Evolutionary conservation across 169 alveolate species (phyloP).

Genomic region (Miamiensis avidus): DNA sequence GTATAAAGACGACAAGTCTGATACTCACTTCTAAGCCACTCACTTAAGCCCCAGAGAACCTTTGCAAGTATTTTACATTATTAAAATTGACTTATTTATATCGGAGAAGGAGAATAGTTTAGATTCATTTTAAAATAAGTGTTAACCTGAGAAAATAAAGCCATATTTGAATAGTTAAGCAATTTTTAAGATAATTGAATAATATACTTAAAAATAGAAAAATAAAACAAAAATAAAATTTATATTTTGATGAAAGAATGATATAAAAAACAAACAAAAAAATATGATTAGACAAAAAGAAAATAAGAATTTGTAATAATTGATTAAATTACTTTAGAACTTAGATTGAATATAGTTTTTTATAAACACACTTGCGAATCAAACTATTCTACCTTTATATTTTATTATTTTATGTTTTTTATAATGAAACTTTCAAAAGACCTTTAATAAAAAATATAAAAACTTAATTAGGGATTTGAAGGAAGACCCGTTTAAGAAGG

Average conservation of each 20-base stretch:
- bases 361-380: no score
- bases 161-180: neutral
- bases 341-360: no score
- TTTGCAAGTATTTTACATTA: neutral
- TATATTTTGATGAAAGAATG: no score
- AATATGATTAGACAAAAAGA: neutral
- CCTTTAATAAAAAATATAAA: neutral
- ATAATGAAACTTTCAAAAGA: neutral
- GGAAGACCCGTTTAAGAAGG: slow-evolving; percentile 39
- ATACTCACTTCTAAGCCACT: slow-evolving; percentile 14
- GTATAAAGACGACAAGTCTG: slow-evolving; percentile 26
- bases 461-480: slow-evolving; percentile 43
- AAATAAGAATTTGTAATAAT: no score
- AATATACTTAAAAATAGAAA: no score
- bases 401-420: no score
- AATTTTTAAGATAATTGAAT: neutral
- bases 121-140: neutral
- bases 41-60: slow-evolving; percentile 30
- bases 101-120: no score
- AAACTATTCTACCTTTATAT: no score
- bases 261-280: no score
- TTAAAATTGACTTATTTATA: slow-evolving; percentile 5
- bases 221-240: no score
- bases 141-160: no score
- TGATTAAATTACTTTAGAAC: no score